Percentiles rank a stretch among this genome's conserved stretches.
Conservation (phyloP, 2,329 filamentous ascomycete species). For the Aspergillus puulaauensis region DNA sequence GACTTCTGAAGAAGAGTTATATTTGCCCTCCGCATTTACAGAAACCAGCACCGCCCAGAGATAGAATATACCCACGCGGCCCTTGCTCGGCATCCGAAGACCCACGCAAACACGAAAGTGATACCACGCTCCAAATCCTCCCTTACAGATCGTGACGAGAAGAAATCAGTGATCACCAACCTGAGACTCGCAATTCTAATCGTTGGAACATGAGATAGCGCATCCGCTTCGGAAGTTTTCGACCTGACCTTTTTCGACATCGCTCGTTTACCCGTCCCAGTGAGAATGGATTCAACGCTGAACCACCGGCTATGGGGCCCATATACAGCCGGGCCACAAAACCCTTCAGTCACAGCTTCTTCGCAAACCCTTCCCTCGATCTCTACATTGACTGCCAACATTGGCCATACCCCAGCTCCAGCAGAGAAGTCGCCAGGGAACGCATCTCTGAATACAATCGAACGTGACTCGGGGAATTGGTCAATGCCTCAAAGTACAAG, state of each 20-base stretch:
- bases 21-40: neutral
- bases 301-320: slow-evolving; percentile 48
- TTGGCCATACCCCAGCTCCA: slow-evolving; percentile 31
- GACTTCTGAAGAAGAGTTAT: neutral
- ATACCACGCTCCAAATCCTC: neutral
- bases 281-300: slow-evolving; percentile 40
- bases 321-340: slow-evolving; percentile 35
- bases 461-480: slow-evolving; percentile 61
- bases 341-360: slow-evolving; percentile 29
- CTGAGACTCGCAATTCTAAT: neutral
- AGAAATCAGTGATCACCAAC: neutral
- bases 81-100: neutral
- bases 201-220: slow-evolving; percentile 28
- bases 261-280: neutral
- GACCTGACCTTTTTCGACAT: neutral
- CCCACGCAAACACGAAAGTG: neutral
- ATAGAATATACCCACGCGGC: neutral
- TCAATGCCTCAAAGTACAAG: slow-evolving; percentile 60
- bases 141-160: neutral
- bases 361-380: slow-evolving; percentile 48
- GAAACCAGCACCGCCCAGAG: neutral
- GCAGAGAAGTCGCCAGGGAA: slow-evolving; percentile 45
- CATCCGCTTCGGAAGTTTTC: neutral
- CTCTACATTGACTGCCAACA: slow-evolving; percentile 47
- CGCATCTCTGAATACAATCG: slow-evolving; percentile 45